phyloP scores from a whole-genome alignment of 1,139 yeast species.

The Suhomyces taliae region DNA sequence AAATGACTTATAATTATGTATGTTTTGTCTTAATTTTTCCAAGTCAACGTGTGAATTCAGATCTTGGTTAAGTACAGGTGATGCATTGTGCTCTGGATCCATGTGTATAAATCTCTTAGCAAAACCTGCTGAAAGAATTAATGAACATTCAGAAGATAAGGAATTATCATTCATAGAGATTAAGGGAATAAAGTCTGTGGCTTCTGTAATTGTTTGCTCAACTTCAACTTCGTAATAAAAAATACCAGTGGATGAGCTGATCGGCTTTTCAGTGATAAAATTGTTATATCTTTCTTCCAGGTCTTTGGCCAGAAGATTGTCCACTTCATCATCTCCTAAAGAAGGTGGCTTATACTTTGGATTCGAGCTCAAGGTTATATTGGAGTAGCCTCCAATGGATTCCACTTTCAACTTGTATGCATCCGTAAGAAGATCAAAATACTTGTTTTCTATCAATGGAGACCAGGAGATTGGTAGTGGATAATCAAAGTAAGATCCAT shows the following conservation, averaged over 20 bases:
- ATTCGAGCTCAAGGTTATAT: conserved; percentile 23
- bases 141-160: conserved; percentile 34
- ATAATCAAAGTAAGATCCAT: conserved; percentile 27
- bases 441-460: conserved; percentile 32
- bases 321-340: neutral
- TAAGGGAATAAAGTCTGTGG: conserved; percentile 34
- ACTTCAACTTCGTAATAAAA: conserved; percentile 42
- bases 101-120: conserved; percentile 27
- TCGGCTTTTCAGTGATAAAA: conserved; percentile 37
- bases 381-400: conserved; percentile 32
- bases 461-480: conserved; percentile 44
- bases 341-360: neutral
- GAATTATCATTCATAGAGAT: conserved; percentile 37
- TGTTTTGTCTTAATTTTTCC: conserved; percentile 30
- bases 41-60: conserved; percentile 23
- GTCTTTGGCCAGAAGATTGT: neutral
- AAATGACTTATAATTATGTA: conserved; percentile 16
- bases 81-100: conserved; percentile 1
- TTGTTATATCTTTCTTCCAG: conserved; percentile 25
- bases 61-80: neutral
- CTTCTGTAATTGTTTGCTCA: conserved; percentile 30
- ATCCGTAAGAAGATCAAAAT: conserved; percentile 23
- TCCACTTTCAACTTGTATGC: conserved; percentile 25
- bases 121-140: conserved; percentile 39
- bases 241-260: conserved; percentile 33